A percentile compares a stretch with the other conserved stretches of the same genome.
These are phyloP conservation scores for Mycena galericulata DNA, from an alignment of 768 basidiomycete species.

Conservation along the genomic window DNA sequence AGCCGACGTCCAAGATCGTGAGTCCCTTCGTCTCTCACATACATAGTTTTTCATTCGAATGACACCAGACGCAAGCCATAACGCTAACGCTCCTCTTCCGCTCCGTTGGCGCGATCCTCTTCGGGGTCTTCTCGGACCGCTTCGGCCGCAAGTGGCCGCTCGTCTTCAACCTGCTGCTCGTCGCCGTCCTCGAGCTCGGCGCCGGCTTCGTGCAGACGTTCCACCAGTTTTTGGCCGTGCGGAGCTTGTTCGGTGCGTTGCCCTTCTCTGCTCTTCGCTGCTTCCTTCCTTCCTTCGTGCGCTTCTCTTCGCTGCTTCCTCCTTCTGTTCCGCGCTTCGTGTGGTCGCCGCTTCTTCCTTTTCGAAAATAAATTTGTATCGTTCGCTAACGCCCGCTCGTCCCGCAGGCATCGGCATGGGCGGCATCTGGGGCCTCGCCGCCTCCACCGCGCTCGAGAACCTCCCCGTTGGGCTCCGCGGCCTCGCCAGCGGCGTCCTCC, in stretches of 20 bases:
- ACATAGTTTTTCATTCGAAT: not conserved
- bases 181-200: slow-evolving; percentile 80
- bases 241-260: slow-evolving; percentile 77
- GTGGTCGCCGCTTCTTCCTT: not conserved
- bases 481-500: slow-evolving; percentile 84
- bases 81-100: slow-evolving; percentile 95
- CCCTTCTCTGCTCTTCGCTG: not conserved
- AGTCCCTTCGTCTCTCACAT: too few species aligned
- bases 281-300: not conserved
- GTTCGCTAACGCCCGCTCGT: not conserved
- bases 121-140: slow-evolving; percentile 88
- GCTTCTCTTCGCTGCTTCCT: not conserved
- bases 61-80: slow-evolving; percentile 83
- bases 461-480: slow-evolving; percentile 90
- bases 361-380: not conserved
- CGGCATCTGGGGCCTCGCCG: slow-evolving; percentile 88
- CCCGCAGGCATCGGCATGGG: slow-evolving; percentile 80
- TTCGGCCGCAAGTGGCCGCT: slow-evolving; percentile 96
- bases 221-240: slow-evolving; percentile 81
- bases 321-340: not conserved
- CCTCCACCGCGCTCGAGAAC: slow-evolving; percentile 89
- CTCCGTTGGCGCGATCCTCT: slow-evolving; percentile 83
- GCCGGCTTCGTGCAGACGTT: slow-evolving; percentile 86
- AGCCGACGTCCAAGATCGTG: slow-evolving; percentile 55
- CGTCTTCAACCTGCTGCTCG: slow-evolving; percentile 77